Base-by-base conservation (phyloP, 805 yeast species). In the Saccharomycopsis amapae region DNA sequence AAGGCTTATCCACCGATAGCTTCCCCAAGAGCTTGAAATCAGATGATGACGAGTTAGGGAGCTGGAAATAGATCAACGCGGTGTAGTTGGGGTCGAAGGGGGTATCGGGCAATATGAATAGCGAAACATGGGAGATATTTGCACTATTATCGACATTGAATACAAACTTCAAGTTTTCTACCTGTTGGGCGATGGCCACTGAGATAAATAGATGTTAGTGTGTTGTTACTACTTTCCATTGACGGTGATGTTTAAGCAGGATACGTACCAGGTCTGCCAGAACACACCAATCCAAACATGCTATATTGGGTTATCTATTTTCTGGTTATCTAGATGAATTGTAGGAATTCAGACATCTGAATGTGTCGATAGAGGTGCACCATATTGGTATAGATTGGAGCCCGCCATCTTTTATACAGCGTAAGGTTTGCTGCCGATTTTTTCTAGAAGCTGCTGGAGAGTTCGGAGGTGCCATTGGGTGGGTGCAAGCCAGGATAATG, bases 11-110 rank as follows among this genome's bases (percentile, higher is more conserved):
- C 0, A 71, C 64, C 38, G 75, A 73, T 23, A 83, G 58, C 10
- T 79, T 79, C 3, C 90, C 90, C 46, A 82, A 69, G 12, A 85
- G 66, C 53, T 74, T 75, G 62, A 82, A 85, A 25, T 81, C 71
- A 50, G 60, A 51, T 53, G 62, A 48, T n/a, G 69, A 72, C 42
- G 71, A 64, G 7, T 72, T 68, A 12, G 89, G 88, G 43, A 89
- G 65, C 60, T 90, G 96, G 63, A 87, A 90, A 62, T 83, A 93
- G 2, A 93, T 85, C 35, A 90, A 71, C 0, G 97, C 97, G 1
- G 90, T 78, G 55, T 70, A 82, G 39, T 74, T 74, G 1, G 76
- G 74, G 45, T 89, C 96, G 42, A 76, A 67, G 33, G 75, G 78
- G 3, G 84, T 75, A 52, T 86, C 85, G 0, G 99, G 98, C 1